phyloP scores from a whole-genome alignment of 2,329 filamentous ascomycete genomes.

The Calonectria henricotiae region DNA sequence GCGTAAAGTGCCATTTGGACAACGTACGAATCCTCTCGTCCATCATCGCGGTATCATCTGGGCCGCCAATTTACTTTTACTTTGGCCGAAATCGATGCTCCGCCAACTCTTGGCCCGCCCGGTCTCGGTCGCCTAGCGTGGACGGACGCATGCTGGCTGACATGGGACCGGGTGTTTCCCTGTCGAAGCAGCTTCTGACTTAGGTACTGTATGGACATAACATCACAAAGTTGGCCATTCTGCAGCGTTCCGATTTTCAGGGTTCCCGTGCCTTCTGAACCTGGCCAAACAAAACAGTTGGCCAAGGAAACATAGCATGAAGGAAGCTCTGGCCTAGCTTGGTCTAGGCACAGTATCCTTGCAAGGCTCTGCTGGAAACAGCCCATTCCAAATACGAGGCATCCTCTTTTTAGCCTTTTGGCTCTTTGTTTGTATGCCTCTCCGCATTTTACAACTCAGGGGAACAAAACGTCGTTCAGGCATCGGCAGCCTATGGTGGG shows the following conservation, averaged over 20 bases:
- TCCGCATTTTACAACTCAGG: constrained; percentile 19
- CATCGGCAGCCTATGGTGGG: neutral
- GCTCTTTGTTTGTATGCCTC: neutral
- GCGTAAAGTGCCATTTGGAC: neutral
- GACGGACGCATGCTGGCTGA: no score
- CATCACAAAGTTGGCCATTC: constrained; percentile 6
- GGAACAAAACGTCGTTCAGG: neutral
- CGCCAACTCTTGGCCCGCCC: constrained; percentile 15
- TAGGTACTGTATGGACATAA: neutral
- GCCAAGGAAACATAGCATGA: constrained; percentile 13
- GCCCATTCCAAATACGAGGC: constrained; percentile 27
- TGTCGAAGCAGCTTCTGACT: neutral
- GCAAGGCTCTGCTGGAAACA: constrained; percentile 5
- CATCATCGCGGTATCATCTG: neutral
- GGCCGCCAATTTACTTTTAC: constrained; percentile 16
- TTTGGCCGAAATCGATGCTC: neutral
- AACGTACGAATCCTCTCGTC: neutral
- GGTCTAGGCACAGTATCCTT: neutral
- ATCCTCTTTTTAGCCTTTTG: constrained; percentile 19
- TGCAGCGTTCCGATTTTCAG: constrained; percentile 5
- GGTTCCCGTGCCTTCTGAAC: constrained; percentile 3
- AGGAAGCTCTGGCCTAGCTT: constrained; percentile 8
- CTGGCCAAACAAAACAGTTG: constrained; percentile 3
- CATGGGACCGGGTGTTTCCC: constrained; percentile 7
- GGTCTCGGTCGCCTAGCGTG: neutral